Conservation (phyloP, 352 stramenopile genomes). For the Globisporangium paroecandrum region DNA sequence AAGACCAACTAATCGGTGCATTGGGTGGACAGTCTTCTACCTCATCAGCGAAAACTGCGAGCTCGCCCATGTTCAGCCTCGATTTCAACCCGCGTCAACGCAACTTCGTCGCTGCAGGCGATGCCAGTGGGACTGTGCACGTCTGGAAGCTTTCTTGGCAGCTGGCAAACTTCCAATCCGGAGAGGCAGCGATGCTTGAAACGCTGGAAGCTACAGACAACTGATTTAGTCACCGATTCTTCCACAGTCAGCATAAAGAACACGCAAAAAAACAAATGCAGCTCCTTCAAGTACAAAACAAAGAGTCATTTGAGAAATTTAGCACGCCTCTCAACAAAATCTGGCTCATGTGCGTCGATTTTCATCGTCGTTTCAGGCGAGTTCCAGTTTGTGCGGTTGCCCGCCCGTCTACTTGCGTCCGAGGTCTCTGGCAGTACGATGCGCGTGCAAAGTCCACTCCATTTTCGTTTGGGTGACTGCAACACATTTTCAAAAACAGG, state of each 20-base stretch:
- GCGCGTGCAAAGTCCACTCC: conserved; percentile 83
- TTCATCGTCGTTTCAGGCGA: conserved; percentile 3
- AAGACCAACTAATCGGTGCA: conserved; percentile 20
- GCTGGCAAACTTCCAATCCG: conserved; percentile 73
- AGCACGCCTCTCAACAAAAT: neutral
- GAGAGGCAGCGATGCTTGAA: conserved; percentile 59
- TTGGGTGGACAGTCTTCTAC: neutral
- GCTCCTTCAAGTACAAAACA: neutral
- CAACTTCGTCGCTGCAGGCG: conserved; percentile 78
- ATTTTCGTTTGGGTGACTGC: conserved; percentile 86
- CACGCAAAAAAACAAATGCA: neutral
- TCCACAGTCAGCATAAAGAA: neutral
- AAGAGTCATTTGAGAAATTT: neutral
- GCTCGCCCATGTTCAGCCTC: conserved; percentile 46
- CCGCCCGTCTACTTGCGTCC: conserved; percentile 42
- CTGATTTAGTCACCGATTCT: neutral
- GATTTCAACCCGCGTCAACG: conserved; percentile 83
- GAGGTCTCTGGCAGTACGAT: conserved; percentile 78
- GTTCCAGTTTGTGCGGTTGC: neutral
- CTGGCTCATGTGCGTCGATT: conserved; percentile 5
- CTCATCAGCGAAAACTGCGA: conserved; percentile 1
- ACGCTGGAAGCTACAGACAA: conserved; percentile 23
- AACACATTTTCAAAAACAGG: conserved; percentile 1
- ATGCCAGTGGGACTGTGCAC: conserved; percentile 57
- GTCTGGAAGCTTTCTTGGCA: conserved; percentile 86